Evolutionary conservation across 108 stramenopile genomes (phyloP), one percentile per base, ranked within the genome.

Genomic region (Discostella stelligeroides): DNA sequence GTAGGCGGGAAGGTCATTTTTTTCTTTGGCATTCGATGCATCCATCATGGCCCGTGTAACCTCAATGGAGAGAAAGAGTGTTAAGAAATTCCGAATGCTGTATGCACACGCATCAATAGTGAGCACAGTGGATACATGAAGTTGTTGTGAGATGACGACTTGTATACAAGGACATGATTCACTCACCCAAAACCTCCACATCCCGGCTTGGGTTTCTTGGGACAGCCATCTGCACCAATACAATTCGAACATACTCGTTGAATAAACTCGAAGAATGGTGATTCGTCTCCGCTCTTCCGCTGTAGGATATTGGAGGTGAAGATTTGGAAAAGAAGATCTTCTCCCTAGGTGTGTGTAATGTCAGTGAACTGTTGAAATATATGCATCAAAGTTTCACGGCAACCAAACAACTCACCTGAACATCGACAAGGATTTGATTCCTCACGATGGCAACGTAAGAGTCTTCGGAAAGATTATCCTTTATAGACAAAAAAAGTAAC

Each of bases 191-290:
- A 92, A 10, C 95, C 95, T 9, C 95, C 95, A 69, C 95, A 96
- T 7, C 92, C 92, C 7, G 95, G 87, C 60, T 87, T 91, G 15
- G 92, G 60, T 37, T 72, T 57, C 37, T 66, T 65, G 1, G 86
- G 83, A 62, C 85, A 88, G 0, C 92, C 89, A 62, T 84, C 76
- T n/a, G 80, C 80, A 10, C 81, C 84, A 7, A 60, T 23, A 53
- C 85, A 82, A 58, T 88, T 79, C 10, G 87, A 83, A 76, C 95
- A 96, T 0, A 94, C 95, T 29, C 95, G 72, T 56, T 96, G 91
- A 29, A 96, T 96, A 63, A 91, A 94, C 72, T 96, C 95, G 42
- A 94, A 80, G 72, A 96, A 96, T 5, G 95, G 95, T 1, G 91
- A 87, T 61, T 94, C 95, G 18, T 94, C 91, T 12, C 80, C 83